Base-by-base conservation (phyloP, 495 filamentous ascomycete species). In the Pyrenopolyporus hunteri region DNA sequence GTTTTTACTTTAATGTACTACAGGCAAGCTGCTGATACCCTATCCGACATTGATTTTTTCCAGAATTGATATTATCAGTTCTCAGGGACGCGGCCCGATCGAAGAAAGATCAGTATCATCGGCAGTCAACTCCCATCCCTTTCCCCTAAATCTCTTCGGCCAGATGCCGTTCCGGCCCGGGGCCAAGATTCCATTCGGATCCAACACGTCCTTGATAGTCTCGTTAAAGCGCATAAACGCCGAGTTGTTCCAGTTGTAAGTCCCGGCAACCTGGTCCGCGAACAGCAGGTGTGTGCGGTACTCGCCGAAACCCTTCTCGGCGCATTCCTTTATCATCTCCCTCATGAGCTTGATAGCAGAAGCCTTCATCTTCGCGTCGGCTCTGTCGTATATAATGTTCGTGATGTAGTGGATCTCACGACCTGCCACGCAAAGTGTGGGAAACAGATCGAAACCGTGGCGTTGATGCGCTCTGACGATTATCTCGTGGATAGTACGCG, bases 401-500 rank as follows among this genome's bases (percentile, higher is more conserved):
- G 76, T 71, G 50, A 85, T 81, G 51, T 82, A 77, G 58, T 82
- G 82, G 74, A 84, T 83, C 63, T 86, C 82, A 3, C 82, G 73
- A 59, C 80, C 71, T 3, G 79, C 82, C 7, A 84, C 75, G 31
- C 66, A 72, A 53, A 85, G 79, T 4, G 77, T 78, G 0, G 76
- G 76, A 48, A 85, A 78, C 40, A 82, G 76, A 42, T 86, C 82
- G 33, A 85, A 74, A 1, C 77, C 80, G 31, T 74, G 64, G 72
- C 75, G 20, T 42, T 62, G 61, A 66, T 76, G 49, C 64, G 66
- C 44, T 43, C 62, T 49, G 67, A 73, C 42, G 7, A 78, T 77
- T 8, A 83, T 66, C 13, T 73, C 67, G 56, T 82, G 79, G 13
- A 81, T 73, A 5, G 67, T 62, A 7, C 70, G 72, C 4, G 80